A percentile compares a stretch with the other conserved stretches of the same genome.
Conservation (phyloP, 768 basidiomycete genomes). For the Obba rivulosa region DNA sequence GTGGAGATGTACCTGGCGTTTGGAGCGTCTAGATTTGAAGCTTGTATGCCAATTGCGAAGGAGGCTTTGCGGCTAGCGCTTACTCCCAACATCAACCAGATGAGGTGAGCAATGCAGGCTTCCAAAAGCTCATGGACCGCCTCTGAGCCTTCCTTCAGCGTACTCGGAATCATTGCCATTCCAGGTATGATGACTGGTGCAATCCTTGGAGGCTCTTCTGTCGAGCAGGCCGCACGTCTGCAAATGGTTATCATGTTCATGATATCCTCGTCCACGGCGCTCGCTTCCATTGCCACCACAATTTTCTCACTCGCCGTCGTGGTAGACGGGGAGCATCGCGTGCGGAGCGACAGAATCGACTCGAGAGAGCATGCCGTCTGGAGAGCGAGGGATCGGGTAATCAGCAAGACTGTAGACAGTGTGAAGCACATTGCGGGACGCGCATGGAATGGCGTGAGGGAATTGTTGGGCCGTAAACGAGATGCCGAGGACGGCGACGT, state of each 20-base stretch:
- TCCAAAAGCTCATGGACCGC: background rate
- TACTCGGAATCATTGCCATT: constrained; percentile 73
- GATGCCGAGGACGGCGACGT: constrained; percentile 4
- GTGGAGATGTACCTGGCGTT: constrained; percentile 83
- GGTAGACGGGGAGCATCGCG: constrained; percentile 62
- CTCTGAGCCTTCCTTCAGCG: constrained; percentile 33
- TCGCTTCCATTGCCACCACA: constrained; percentile 64
- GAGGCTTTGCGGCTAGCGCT: constrained; percentile 78
- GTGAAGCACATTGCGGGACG: background rate
- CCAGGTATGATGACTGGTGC: constrained; percentile 94
- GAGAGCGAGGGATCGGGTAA: constrained; percentile 25
- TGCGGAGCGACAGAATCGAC: constrained; percentile 61
- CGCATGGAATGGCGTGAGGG: constrained; percentile 6
- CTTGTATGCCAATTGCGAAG: constrained; percentile 71
- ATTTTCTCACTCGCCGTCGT: constrained; percentile 54
- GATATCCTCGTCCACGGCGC: constrained; percentile 73
- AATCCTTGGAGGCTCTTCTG: constrained; percentile 79
- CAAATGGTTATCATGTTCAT: constrained; percentile 97
- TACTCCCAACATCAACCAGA: constrained; percentile 78
- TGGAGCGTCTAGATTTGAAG: constrained; percentile 80
- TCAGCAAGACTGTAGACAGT: constrained; percentile 12
- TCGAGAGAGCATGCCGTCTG: constrained; percentile 20
- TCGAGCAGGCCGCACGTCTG: constrained; percentile 78
- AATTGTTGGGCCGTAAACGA: background rate
- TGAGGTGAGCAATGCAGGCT: constrained; percentile 49